Percentiles rank a stretch among this genome's conserved stretches.
These are phyloP conservation scores for rapeseed (Brassica napus) DNA, from an alignment of 345 rosid genomes.

Conservation along the genomic window Da-Ae NC_063447.1:460501-461000, in stretches of 20 bases:
- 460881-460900: constrained; percentile 71
- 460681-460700: too few relatives aligned
- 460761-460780: constrained; percentile 71
- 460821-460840: constrained; percentile 40
- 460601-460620: too few relatives aligned
- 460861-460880: constrained; percentile 60
- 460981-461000: constrained; percentile 67
- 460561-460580: too few relatives aligned
- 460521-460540: too few relatives aligned
- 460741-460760: constrained; percentile 84
- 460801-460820: constrained; percentile 62
- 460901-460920: constrained; percentile 60
- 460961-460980: constrained; percentile 56
- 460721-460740: constrained; percentile 31
- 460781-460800: constrained; percentile 74
- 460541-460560: too few relatives aligned
- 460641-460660: too few relatives aligned
- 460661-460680: too few relatives aligned
- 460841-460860: constrained; percentile 65
- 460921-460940: constrained; percentile 56
- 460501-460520: too few relatives aligned
- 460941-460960: constrained; percentile 69
- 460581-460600: too few relatives aligned
- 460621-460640: too few relatives aligned
- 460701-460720: too few relatives aligned